phyloP scores from a whole-genome alignment of 768 basidiomycete genomes.

The Tubosaeta brunneosetosa region DNA sequence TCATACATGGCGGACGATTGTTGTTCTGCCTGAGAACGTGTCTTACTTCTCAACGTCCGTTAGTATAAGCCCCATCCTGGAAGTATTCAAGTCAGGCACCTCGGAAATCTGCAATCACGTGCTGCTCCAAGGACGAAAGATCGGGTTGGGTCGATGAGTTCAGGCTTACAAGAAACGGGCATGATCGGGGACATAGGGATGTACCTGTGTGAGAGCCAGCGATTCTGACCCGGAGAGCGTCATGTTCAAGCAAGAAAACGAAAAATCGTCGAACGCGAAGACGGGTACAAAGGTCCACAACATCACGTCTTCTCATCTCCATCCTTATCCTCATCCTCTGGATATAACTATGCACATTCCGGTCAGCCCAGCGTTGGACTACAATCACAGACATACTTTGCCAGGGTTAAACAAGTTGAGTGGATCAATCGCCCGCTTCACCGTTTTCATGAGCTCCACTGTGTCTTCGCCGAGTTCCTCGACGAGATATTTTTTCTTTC shows the following conservation, averaged over 20 bases:
- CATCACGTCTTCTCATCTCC: not conserved
- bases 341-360: constrained; percentile 14
- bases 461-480: constrained; percentile 84
- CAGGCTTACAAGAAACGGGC: too few relatives aligned
- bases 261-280: not conserved
- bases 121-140: too few relatives aligned
- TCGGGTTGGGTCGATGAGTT: too few relatives aligned
- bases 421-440: constrained; percentile 80
- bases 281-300: not conserved
- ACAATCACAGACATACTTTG: constrained; percentile 40
- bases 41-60: too few relatives aligned
- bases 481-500: constrained; percentile 77
- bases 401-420: constrained; percentile 82
- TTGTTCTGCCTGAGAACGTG: too few relatives aligned
- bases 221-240: too few relatives aligned
- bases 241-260: not conserved
- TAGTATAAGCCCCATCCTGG: too few relatives aligned
- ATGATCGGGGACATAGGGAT: too few relatives aligned
- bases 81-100: too few relatives aligned
- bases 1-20: too few relatives aligned
- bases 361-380: not conserved
- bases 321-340: constrained; percentile 1
- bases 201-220: too few relatives aligned
- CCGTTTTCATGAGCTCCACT: constrained; percentile 78
- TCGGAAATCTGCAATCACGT: too few relatives aligned